phyloP scores from a whole-genome alignment of 495 filamentous ascomycete species.

The Podospora fimiseda region DNA sequence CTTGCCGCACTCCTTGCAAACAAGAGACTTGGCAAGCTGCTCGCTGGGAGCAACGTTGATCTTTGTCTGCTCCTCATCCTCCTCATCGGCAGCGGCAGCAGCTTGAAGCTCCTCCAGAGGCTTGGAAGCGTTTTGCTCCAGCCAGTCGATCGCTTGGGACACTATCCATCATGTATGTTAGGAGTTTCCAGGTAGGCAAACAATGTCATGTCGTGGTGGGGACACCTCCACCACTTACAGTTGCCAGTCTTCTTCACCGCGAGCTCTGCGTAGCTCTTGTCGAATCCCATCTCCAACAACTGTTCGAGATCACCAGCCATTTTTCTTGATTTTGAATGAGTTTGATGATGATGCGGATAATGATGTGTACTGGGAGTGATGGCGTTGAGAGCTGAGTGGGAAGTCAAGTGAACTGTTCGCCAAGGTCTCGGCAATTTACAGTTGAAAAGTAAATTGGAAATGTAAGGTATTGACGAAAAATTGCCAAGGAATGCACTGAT shows the following conservation, averaged over 20 bases:
- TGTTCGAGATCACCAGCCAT: conserved; percentile 64
- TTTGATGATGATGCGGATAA: not conserved
- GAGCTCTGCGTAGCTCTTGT: conserved; percentile 67
- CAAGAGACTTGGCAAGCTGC: conserved; percentile 44
- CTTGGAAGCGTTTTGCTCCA: conserved; percentile 82
- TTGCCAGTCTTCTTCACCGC: conserved; percentile 74
- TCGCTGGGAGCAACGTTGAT: conserved; percentile 49
- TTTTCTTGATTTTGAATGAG: conserved; percentile 41
- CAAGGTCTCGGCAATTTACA: too few species aligned
- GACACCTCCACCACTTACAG: conserved; percentile 44
- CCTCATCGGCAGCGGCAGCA: conserved; percentile 20
- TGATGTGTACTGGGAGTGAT: not conserved
- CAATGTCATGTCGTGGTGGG: conserved; percentile 3
- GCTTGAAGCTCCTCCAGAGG: conserved; percentile 66
- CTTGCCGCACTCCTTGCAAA: conserved; percentile 90
- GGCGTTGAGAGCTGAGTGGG: too few species aligned
- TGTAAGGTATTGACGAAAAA: too few species aligned
- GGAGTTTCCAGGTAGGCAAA: too few species aligned
- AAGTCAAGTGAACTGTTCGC: too few species aligned
- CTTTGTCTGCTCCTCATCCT: conserved; percentile 49
- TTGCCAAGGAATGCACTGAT: too few species aligned
- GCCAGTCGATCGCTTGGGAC: conserved; percentile 86
- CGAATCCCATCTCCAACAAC: conserved; percentile 94
- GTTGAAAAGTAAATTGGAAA: too few species aligned
- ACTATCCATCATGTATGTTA: conserved; percentile 51